Evolutionary conservation across 2,329 filamentous ascomycete species (phyloP).

Genomic region (Xylaria sp.): DNA sequence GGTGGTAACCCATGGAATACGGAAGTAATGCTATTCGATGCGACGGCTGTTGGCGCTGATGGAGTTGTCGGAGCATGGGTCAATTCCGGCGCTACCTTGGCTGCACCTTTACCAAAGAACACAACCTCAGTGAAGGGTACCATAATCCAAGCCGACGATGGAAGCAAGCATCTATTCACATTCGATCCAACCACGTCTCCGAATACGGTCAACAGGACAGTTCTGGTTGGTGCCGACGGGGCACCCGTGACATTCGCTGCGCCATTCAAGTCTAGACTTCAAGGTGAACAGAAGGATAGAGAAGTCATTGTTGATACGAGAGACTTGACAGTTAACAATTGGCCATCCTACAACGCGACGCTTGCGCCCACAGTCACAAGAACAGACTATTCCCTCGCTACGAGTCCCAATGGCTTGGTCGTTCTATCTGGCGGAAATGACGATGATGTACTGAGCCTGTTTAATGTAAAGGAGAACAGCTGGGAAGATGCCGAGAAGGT

Average conservation of each 20-base stretch:
- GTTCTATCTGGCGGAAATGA: conserved; percentile 73
- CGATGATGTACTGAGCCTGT: conserved; percentile 66
- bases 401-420: conserved; percentile 59
- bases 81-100: conserved; percentile 59
- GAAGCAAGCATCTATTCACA: conserved; percentile 70
- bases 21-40: conserved; percentile 67
- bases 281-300: conserved; percentile 16
- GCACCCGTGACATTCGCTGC: conserved; percentile 43
- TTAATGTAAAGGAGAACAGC: conserved; percentile 66
- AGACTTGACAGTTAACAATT: conserved; percentile 55
- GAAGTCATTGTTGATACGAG: conserved; percentile 25
- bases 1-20: conserved; percentile 65
- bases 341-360: conserved; percentile 74
- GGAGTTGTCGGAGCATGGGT: conserved; percentile 50
- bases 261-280: conserved; percentile 34
- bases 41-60: conserved; percentile 31
- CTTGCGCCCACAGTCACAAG: conserved; percentile 62
- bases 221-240: conserved; percentile 59
- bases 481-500: conserved; percentile 70
- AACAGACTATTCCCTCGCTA: conserved; percentile 66
- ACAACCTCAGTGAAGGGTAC: conserved; percentile 53
- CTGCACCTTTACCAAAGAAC: conserved; percentile 54
- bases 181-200: conserved; percentile 72
- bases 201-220: conserved; percentile 66
- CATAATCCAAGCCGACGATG: conserved; percentile 66